A percentile compares a stretch with the other conserved stretches of the same genome.
Evolutionary conservation across 257 asterid genomes (phyloP).

Genomic region (Avicennia marina): DNA sequence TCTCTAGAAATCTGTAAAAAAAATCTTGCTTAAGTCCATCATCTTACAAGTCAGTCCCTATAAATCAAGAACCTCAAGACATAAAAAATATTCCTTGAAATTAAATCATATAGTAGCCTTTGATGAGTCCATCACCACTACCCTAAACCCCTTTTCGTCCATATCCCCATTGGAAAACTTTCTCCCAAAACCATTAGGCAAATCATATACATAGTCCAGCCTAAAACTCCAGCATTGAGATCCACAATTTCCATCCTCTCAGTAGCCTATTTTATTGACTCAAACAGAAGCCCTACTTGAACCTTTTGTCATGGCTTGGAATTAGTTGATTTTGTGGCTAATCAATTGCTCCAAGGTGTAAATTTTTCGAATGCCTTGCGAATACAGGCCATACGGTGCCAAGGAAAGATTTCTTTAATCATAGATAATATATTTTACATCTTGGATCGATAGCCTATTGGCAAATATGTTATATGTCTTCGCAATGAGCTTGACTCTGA

Average conservation of each 20-base stretch:
- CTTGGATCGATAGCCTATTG: too few species aligned
- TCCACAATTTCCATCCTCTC: neutral
- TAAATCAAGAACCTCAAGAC: conserved; percentile 7
- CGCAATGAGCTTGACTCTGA: conserved; percentile 15
- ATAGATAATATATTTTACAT: conserved; percentile 4
- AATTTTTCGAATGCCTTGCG: conserved; percentile 28
- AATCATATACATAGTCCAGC: conserved; percentile 8
- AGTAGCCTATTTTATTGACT: conserved; percentile 9
- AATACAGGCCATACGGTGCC: conserved; percentile 19
- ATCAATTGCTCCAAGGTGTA: conserved; percentile 24
- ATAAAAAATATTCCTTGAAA: conserved; percentile 13
- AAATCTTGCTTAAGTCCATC: neutral
- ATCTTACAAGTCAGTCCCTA: neutral
- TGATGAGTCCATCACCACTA: neutral
- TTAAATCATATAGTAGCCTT: neutral
- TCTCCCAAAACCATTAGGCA: conserved; percentile 22
- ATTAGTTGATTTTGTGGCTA: conserved; percentile 15
- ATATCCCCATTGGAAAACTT: conserved; percentile 14
- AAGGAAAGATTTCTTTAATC: conserved; percentile 7
- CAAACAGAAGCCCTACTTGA: conserved; percentile 18
- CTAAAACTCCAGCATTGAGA: conserved; percentile 5
- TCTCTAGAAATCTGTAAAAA: conserved; percentile 9
- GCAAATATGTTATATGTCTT: too few species aligned
- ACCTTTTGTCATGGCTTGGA: conserved; percentile 20
- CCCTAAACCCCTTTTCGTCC: conserved; percentile 19